Percentiles rank a stretch among this genome's conserved stretches.
These are phyloP conservation scores for Apophysomyces variabilis DNA, from an alignment of 371 early-diverging fungal genomes.

Conservation along the genomic window DNA sequence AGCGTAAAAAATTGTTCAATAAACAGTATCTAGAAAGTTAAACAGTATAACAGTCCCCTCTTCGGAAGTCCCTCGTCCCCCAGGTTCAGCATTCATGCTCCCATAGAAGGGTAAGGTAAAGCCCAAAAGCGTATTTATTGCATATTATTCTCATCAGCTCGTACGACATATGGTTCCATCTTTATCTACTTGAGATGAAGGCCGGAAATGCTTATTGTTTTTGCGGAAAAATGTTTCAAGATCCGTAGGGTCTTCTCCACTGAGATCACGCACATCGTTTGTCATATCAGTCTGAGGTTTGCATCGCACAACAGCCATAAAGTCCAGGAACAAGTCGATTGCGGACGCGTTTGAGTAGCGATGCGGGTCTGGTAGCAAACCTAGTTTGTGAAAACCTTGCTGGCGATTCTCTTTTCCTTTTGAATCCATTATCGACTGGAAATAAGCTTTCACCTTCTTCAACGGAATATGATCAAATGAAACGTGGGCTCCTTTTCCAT, in stretches of 20 bases:
- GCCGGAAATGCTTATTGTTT: slow-evolving; percentile 16
- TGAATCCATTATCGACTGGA: slow-evolving; percentile 2
- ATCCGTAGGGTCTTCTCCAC: slow-evolving; percentile 21
- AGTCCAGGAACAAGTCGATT: slow-evolving; percentile 18
- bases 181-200: background rate
- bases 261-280: slow-evolving; percentile 18
- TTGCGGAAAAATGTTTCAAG: slow-evolving; percentile 19
- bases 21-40: too few relatives aligned
- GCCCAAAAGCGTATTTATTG: too few relatives aligned
- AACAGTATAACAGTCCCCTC: too few relatives aligned
- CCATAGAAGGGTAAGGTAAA: too few relatives aligned
- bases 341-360: background rate
- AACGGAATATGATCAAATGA: slow-evolving; percentile 1
- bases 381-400: slow-evolving; percentile 1
- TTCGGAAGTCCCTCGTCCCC: too few relatives aligned
- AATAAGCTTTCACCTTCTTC: slow-evolving; percentile 15
- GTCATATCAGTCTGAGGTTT: slow-evolving; percentile 9
- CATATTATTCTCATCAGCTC: background rate
- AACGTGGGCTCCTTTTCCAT: slow-evolving; percentile 11
- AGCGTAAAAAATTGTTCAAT: too few relatives aligned
- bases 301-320: slow-evolving; percentile 3
- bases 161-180: background rate
- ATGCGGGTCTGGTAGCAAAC: slow-evolving; percentile 15
- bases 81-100: too few relatives aligned
- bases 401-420: background rate